Base-by-base conservation (phyloP, 495 filamentous ascomycete species). In the Neurospora sp. region DNA sequence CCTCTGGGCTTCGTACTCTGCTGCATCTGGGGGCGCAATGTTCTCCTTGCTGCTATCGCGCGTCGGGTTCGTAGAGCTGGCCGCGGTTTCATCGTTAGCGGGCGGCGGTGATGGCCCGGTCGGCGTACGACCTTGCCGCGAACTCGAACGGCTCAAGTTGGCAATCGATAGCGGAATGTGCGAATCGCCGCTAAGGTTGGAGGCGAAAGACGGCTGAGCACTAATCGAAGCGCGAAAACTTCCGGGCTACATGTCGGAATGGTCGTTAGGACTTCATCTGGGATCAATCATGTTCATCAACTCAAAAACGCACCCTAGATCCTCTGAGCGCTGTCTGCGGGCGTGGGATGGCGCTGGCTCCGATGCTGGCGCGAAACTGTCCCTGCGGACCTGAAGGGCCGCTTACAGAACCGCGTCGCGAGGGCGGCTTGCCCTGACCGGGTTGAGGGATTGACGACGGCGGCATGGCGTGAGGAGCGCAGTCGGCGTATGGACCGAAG, bases 131-230 rank as follows among this genome's bases (percentile, higher is more conserved):
- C 76, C 79, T 71, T 83, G 78, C 75, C 81, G 77, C 20, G 82
- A 83, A 22, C 77, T 69, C 5, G 82, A 77, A 45, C 82, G 77
- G 40, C 74, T 69, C 80, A 81, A 80, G 75, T 68, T 71, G 42
- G 69, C 42, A 79, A 45, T 75, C 20, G 77, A 75, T n/a, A 44
- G 78, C 75, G 68, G 53, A 78, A 69, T 80, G 72, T 71, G 81
- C 47, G 83, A 75, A 40, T 82, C 82, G 65, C 89, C 89, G 14
- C 90, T 76, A 75, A 91, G 83, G 76, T 91, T 89, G 73, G 88
- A 90, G 3, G 27, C 3, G 12, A 18, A 65, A 35, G 86, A 85
- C 1, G 90, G 88, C 71, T 90, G 89, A 3, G 75, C 70, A 3
- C 83, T 86, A 35, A 82, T 76, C 68, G 74, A 70, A 70, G 69